phyloP scores from a whole-genome alignment of 495 filamentous ascomycete species.

The Xylaria cubensis region DNA sequence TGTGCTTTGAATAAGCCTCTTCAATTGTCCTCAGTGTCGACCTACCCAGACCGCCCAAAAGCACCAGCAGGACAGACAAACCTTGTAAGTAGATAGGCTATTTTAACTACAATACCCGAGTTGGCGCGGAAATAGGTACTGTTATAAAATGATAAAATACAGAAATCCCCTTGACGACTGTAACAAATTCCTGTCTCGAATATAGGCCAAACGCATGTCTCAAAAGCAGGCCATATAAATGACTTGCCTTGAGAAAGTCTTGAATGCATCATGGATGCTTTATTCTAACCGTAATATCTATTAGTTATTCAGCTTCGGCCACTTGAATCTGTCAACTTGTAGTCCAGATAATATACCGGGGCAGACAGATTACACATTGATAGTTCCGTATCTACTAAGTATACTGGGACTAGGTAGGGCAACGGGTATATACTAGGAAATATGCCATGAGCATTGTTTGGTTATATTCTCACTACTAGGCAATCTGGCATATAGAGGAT shows the following conservation, averaged over 20 bases:
- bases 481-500: neutral
- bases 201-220: neutral
- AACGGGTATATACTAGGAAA: neutral
- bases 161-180: neutral
- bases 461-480: neutral
- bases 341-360: neutral
- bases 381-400: neutral
- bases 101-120: neutral
- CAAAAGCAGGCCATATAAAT: neutral
- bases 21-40: neutral
- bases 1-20: too few species aligned
- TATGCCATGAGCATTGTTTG: neutral
- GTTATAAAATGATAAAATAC: neutral
- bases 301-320: neutral
- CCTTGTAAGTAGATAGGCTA: neutral
- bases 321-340: neutral
- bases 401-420: neutral
- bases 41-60: neutral
- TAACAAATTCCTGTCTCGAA: neutral
- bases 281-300: neutral
- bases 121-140: neutral
- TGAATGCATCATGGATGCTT: neutral
- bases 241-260: neutral
- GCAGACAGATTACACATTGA: neutral
- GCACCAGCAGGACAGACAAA: neutral